These are phyloP conservation scores for Tricholoma bakamatsutake DNA, from an alignment of 768 basidiomycete species.

Conservation along the genomic window DNA sequence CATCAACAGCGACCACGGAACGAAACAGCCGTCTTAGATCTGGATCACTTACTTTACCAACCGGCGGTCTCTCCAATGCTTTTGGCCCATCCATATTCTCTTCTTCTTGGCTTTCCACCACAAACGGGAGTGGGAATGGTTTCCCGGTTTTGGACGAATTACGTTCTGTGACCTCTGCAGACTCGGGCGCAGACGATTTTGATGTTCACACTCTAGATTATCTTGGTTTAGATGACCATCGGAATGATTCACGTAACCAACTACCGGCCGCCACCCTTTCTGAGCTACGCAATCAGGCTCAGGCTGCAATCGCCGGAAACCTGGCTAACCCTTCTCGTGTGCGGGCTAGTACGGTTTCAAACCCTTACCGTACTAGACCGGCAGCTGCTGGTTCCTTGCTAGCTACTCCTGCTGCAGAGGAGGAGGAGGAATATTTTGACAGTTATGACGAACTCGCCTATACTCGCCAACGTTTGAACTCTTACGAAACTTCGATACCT, in stretches of 20 bases:
- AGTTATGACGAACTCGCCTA: slow-evolving; percentile 47
- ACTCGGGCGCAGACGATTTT: slow-evolving; percentile 79
- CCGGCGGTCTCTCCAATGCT: slow-evolving; percentile 70
- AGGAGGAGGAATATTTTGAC: slow-evolving; percentile 71
- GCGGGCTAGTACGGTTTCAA: slow-evolving; percentile 89
- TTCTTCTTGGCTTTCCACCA: slow-evolving; percentile 77
- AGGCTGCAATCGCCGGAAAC: slow-evolving; percentile 84
- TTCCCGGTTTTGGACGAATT: slow-evolving; percentile 73
- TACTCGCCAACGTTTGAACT: slow-evolving; percentile 52
- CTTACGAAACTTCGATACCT: slow-evolving; percentile 51
- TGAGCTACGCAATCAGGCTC: slow-evolving; percentile 84
- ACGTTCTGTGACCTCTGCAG: slow-evolving; percentile 73
- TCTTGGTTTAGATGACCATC: slow-evolving; percentile 80
- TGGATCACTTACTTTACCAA: slow-evolving; percentile 85
- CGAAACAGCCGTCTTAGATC: slow-evolving; percentile 84
- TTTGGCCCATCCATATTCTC: slow-evolving; percentile 89
- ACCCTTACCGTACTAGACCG: slow-evolving; percentile 75
- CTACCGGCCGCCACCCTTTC: slow-evolving; percentile 86
- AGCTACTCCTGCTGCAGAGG: slow-evolving; percentile 61
- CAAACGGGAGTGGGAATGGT: slow-evolving; percentile 49
- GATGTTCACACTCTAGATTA: slow-evolving; percentile 95
- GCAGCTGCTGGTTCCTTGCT: slow-evolving; percentile 56
- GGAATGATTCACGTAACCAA: slow-evolving; percentile 20
- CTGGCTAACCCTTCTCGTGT: slow-evolving; percentile 73
- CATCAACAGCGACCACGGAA: slow-evolving; percentile 47